A percentile compares a stretch with the other conserved stretches of the same genome.
Conservation (phyloP, 768 basidiomycete genomes). For the Tricholomella constricta region DNA sequence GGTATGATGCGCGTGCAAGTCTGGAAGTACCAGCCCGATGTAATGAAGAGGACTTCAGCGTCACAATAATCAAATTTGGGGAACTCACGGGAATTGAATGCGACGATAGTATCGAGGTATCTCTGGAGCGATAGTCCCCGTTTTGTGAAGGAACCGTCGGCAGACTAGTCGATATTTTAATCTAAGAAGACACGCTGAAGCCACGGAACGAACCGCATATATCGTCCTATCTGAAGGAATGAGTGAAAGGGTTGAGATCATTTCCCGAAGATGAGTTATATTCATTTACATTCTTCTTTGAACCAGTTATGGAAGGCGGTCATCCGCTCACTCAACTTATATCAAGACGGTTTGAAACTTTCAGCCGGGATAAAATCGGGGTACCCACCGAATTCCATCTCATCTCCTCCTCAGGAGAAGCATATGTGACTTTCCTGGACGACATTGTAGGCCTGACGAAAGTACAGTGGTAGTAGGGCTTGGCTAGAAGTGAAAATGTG, state of each 20-base stretch:
- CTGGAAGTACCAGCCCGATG: constrained; percentile 28
- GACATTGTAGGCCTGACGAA: too few relatives aligned
- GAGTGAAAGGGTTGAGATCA: not conserved
- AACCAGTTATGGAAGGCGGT: constrained; percentile 11
- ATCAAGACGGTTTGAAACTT: not conserved
- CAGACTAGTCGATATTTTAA: constrained; percentile 14
- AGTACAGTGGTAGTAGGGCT: too few relatives aligned
- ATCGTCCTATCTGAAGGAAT: constrained; percentile 8
- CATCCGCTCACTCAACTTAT: constrained; percentile 9
- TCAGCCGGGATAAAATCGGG: not conserved
- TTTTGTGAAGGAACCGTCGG: constrained; percentile 51
- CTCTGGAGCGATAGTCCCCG: constrained; percentile 43
- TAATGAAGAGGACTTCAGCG: not conserved
- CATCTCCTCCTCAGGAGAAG: constrained; percentile 5
- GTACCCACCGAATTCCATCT: constrained; percentile 10
- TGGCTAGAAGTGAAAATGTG: too few relatives aligned
- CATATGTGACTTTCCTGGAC: constrained; percentile 6
- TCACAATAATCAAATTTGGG: not conserved
- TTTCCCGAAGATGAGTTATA: not conserved
- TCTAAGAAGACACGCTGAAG: not conserved
- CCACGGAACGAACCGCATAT: constrained; percentile 2
- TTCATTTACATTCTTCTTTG: constrained; percentile 10
- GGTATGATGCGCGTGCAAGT: constrained; percentile 56
- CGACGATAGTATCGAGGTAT: constrained; percentile 42
- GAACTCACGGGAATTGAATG: constrained; percentile 42